Base-by-base conservation (phyloP, 768 basidiomycete genomes). In the Gymnopilus junonius region DNA sequence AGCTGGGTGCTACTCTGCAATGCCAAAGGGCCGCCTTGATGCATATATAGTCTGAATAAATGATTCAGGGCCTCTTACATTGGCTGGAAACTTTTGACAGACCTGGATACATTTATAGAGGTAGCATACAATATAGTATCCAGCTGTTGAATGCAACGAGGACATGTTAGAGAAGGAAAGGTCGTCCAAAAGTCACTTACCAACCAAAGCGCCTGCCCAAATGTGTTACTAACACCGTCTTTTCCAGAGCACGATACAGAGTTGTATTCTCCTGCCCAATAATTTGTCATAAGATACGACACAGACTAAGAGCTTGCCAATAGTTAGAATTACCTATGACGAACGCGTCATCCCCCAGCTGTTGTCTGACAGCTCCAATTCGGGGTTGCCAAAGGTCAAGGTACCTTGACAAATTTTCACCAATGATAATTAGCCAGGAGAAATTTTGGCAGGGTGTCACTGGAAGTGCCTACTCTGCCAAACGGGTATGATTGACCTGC, bases 311-410 rank as follows among this genome's bases (percentile, higher is more conserved):
- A 34, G 23, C 32, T 43, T 58, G 1, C 12, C 20, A 17, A 11
- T 15, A 23, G 11, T 1, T 32, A 23, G 4, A 2, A 17, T 12
- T 34, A 83, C 83, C 84, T 53, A 85, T 81, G 37, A 81, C 74
- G 58, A 85, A 86, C 11, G 78, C 70, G 58, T 85, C 78, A 7
- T 79, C 75, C 2, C 84, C 85, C 8, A 85, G 77, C 55, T 80
- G 78, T 32, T 77, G 72, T 32, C 84, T 78, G 12, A 85, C 80
- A 3, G 78, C 75, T 32, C 76, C 72, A 32, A 86, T 84, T 31
- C 84, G 77, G 2, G 83, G 84, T 67, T 83, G 83, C 83, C 84
- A 85, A 43, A 84, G 73, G 67, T 85, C 83, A n/a, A 85, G 75
- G 67, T 80, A 84, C 66, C 84, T 85, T 46, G 17, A 29, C n/a